A percentile compares a stretch with the other conserved stretches of the same genome.
These are phyloP conservation scores for Pseudogymnoascus sp. DNA, from an alignment of 2,329 filamentous ascomycete genomes.

Conservation along the genomic window DNA sequence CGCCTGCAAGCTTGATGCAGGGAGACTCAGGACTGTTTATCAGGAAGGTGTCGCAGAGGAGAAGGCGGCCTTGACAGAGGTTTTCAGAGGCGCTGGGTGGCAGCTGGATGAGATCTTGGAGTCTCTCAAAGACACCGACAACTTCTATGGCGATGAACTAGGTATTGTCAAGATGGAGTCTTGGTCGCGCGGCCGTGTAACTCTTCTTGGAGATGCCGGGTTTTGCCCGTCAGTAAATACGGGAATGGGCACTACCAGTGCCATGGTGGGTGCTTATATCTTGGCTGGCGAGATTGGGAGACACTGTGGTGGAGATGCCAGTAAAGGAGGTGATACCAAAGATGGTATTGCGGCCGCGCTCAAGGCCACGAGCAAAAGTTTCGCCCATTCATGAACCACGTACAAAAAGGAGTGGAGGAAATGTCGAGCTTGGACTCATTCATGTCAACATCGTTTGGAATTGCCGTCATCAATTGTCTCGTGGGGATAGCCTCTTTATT, in stretches of 20 bases:
- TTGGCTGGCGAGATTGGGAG: constrained; percentile 46
- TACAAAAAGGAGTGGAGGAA: constrained; percentile 29
- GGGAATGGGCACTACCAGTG: constrained; percentile 46
- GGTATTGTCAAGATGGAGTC: constrained; percentile 38
- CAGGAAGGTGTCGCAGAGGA: constrained; percentile 29
- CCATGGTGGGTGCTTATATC: constrained; percentile 47
- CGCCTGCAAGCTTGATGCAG: constrained; percentile 23
- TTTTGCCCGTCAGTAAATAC: constrained; percentile 43
- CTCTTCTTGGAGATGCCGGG: constrained; percentile 48
- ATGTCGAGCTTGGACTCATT: constrained; percentile 16
- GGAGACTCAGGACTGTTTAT: constrained; percentile 24
- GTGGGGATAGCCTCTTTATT: constrained; percentile 29
- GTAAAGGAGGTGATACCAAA: constrained; percentile 36
- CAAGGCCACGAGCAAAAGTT: constrained; percentile 36
- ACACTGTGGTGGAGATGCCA: constrained; percentile 8
- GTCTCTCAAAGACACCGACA: constrained; percentile 32
- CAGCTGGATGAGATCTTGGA: constrained; percentile 37
- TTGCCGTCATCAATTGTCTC: constrained; percentile 29
- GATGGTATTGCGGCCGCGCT: constrained; percentile 38
- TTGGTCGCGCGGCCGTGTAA: constrained; percentile 42
- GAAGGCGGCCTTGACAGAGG: constrained; percentile 34
- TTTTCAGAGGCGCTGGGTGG: constrained; percentile 41
- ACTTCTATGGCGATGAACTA: constrained; percentile 43
- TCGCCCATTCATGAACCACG: constrained; percentile 37
- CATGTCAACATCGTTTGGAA: constrained; percentile 27